A percentile compares a stretch with the other conserved stretches of the same genome.
Evolutionary conservation across 805 yeast genomes (phyloP).

Genomic region (Yamadazyma olivae): DNA sequence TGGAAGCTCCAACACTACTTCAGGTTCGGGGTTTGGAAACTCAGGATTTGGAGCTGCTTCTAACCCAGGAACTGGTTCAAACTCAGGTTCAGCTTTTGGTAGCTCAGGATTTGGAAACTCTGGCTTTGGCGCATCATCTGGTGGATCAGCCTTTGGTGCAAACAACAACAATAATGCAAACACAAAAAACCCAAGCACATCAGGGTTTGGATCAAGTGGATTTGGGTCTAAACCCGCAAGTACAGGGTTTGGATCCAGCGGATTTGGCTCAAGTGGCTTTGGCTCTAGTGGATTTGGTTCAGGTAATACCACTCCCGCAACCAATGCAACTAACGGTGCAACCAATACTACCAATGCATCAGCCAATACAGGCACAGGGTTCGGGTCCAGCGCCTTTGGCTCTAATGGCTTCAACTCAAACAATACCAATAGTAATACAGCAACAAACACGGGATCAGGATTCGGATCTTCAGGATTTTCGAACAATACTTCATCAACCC

Average conservation of each 20-base stretch:
- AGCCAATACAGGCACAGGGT: neutral
- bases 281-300: slow-evolving; percentile 1
- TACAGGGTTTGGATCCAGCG: slow-evolving; percentile 8
- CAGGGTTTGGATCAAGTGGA: slow-evolving; percentile 3
- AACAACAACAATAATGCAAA: neutral
- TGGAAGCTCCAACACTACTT: neutral
- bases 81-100: slow-evolving; percentile 16
- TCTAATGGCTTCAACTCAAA: neutral
- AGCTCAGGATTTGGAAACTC: slow-evolving; percentile 9
- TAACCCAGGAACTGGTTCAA: neutral
- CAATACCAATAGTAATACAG: neutral
- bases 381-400: slow-evolving; percentile 1
- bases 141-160: neutral
- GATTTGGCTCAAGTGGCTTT: slow-evolving; percentile 4
- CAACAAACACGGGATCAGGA: neutral
- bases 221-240: neutral
- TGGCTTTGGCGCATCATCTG: slow-evolving; percentile 1
- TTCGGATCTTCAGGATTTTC: slow-evolving; percentile 1
- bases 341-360: too few species aligned
- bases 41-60: slow-evolving; percentile 11
- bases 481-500: slow-evolving; percentile 1
- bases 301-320: neutral
- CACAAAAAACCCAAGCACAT: too few species aligned
- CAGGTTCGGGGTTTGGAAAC: slow-evolving; percentile 7
- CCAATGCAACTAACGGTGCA: neutral